Evolutionary conservation across 208 protist genomes (phyloP), one percentile per base, ranked within the genome.

Genomic region (Trypanosomatidae sp.): DNA sequence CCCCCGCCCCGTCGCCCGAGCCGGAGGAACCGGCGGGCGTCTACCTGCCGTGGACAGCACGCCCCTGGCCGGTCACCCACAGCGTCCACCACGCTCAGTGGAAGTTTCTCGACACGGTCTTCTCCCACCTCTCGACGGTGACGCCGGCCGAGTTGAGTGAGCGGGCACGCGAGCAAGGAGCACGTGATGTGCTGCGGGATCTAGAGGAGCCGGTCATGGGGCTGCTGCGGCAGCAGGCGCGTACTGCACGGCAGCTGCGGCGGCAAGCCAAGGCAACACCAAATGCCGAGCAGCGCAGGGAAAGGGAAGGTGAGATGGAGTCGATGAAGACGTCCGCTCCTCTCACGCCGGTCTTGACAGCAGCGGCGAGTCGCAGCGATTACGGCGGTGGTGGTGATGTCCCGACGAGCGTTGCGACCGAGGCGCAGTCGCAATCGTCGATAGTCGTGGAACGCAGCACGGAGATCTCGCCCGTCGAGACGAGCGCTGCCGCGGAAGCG

Each of bases 41-140:
- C 9, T 80, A 79, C 39, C 68, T 95, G 15, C 90, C 90, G 15
- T 95, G 90, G 90, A 80, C 82, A 47, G 86, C 84, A 30, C 84
- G 89, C n/a, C 85, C 80, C 28, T 88, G 76, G 73, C 65, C 74
- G 15, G 62, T 88, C 1, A 85, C 79, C 47, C 90, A 92, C 80
- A 58, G 82, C 33, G 71, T 76, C 17, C 77, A 85, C 73, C 62
- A 79, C 36, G 49, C 77, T 5, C 83, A 91, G 43, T 92, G 82
- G 86, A 80, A 84, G 33, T 90, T 86, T 47, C 71, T 92, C 22
- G 86, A 95, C 62, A 81, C 79, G 17, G 75, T 83, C 9, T 67
- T 91, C 3, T 69, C 82, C 12, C 78, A 81, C 30, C 73, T 89
- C 50, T 69, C 81, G 25, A 77, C 77, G n/a, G 81, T 89, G 65